Evolutionary conservation across 192 early-diverging fungal species (phyloP).

Genomic region (Dissophora ornata): DNA sequence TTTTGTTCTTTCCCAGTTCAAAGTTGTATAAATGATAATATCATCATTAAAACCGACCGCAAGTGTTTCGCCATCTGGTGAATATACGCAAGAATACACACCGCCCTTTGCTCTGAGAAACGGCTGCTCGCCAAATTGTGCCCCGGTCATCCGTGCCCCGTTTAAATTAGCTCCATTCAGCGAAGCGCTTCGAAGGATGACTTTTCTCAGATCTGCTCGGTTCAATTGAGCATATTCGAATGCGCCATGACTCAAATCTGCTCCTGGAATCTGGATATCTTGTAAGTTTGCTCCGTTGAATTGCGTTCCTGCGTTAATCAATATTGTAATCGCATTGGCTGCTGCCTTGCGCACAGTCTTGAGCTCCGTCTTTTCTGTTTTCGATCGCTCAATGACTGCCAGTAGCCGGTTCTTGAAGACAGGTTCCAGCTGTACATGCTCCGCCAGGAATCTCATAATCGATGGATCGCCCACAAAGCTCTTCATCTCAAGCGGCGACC

Average conservation of each 20-base stretch:
- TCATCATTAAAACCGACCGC: no score
- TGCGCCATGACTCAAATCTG: conserved; percentile 10
- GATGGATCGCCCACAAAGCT: conserved; percentile 7
- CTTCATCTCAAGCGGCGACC: conserved; percentile 4
- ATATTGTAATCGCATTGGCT: conserved; percentile 20
- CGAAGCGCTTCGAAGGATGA: no score
- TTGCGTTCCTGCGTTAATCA: no score
- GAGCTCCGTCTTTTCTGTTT: not conserved
- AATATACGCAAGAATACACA: no score
- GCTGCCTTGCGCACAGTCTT: conserved; percentile 11
- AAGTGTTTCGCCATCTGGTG: no score
- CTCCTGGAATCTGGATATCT: conserved; percentile 9
- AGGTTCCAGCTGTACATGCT: not conserved
- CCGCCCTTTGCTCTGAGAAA: no score
- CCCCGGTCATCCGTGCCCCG: conserved; percentile 1
- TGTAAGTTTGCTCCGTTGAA: no score
- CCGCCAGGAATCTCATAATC: conserved; percentile 9
- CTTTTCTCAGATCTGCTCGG: not conserved
- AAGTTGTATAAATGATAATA: no score
- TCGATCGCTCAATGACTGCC: no score
- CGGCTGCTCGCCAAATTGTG: no score
- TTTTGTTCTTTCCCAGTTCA: no score
- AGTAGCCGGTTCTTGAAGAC: no score
- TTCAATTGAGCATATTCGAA: conserved; percentile 22
- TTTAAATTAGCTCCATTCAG: conserved; percentile 1